Evolutionary conservation across 2,329 filamentous ascomycete species (phyloP), one percentile per base, ranked within the genome.

Genomic region (Alternaria burnsii): DNA sequence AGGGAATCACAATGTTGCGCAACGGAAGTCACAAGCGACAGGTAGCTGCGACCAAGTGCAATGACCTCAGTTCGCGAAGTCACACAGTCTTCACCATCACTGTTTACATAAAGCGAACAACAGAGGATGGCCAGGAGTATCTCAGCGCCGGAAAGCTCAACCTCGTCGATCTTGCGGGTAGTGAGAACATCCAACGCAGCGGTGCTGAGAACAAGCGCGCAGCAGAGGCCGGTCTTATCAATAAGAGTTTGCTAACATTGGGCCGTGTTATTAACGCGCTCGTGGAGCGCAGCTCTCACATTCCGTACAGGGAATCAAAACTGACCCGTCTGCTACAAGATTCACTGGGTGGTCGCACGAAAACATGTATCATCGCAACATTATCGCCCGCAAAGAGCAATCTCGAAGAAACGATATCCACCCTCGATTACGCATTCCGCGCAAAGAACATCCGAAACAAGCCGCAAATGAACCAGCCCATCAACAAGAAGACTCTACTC

Each of bases 11-110:
- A 79, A 85, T 97, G 63, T 86, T 99, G 46, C 92, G 95, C 71
- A 86, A 90, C 65, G 96, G 95, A 63, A 97, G 93, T 78, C 86
- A 95, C 80, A 97, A 94, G 79, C 91, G 95, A 51, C 95, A 99
- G 79, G 95, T 99, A n/a, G 96, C 95, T 6, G 93, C 96, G 4
- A 99, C 95, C n/a, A 98, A 98, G 80, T 99, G 95, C 86, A 99
- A 99, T 77, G 95, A 99, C 72, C 87, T 98, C 56, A 97, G 94
- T 80, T 97, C 94, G 71, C 89, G 95, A 78, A 97, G 94, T 82
- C 96, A 99, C 76, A 99, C 95, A 0, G 91, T 99, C 22, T 99
- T 99, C 75, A 98, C 95, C 8, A 92, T 99, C 61, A 97, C 94
- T 1, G 92, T 94, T 0, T 93, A 94, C 74, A 90, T 93, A 72